Evolutionary conservation across 371 early-diverging fungal genomes (phyloP).

Genomic region (Phascolomyces articulosus): DNA sequence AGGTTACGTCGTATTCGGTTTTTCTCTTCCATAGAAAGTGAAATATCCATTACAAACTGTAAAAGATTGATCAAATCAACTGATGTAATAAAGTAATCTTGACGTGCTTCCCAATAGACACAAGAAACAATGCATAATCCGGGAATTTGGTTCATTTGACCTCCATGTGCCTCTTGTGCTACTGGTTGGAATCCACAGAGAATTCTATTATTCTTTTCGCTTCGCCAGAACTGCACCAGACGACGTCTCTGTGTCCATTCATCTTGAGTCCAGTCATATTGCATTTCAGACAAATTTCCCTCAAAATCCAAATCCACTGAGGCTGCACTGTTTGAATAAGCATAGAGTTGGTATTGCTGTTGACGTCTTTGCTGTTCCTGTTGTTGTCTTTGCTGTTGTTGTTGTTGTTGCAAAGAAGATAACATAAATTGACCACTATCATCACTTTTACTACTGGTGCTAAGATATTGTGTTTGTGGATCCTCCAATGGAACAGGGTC

Average conservation of each 20-base stretch:
- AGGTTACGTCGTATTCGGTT: conserved; percentile 84
- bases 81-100: conserved; percentile 78
- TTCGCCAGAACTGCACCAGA: conserved; percentile 74
- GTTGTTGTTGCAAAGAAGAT: background rate
- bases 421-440: background rate
- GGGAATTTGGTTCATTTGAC: conserved; percentile 31
- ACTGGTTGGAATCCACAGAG: conserved; percentile 52
- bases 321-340: background rate
- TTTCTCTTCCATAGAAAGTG: conserved; percentile 83
- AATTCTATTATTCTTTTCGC: conserved; percentile 12
- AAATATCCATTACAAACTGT: conserved; percentile 72
- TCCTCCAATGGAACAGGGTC: background rate
- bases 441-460: background rate
- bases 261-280: conserved; percentile 59
- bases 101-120: conserved; percentile 78
- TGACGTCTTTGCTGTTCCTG: conserved; percentile 2
- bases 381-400: background rate
- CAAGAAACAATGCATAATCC: conserved; percentile 72
- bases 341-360: conserved; percentile 1
- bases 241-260: conserved; percentile 70
- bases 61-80: conserved; percentile 81
- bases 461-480: background rate
- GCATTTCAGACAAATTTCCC: conserved; percentile 66
- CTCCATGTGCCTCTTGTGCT: conserved; percentile 36
- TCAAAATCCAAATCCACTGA: conserved; percentile 53